A percentile compares a stretch with the other conserved stretches of the same genome.
phyloP scores from a whole-genome alignment of 208 protist species.

The Tritrichomonas foetus region DNA sequence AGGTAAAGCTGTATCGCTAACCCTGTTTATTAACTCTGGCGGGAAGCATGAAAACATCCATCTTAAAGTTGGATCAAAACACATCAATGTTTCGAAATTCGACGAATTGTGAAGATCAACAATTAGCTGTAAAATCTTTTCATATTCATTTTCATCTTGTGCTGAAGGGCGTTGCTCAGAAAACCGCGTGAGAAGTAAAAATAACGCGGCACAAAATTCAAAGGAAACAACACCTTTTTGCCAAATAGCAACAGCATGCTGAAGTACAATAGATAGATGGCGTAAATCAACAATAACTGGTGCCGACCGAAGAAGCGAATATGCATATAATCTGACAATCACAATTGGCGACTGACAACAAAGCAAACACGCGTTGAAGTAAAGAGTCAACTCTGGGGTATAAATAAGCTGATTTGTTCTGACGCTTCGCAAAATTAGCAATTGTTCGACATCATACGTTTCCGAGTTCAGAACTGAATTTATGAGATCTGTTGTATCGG shows the following conservation, averaged over 20 bases:
- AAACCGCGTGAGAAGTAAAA: background rate
- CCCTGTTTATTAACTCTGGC: background rate
- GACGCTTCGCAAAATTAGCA: background rate
- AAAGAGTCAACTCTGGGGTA: conserved; percentile 19
- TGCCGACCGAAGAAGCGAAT: background rate
- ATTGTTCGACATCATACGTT: background rate
- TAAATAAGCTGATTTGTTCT: background rate
- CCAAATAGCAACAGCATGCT: background rate
- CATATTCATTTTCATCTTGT: background rate
- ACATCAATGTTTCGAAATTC: conserved; percentile 32
- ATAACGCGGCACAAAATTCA: background rate
- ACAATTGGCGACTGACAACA: conserved; percentile 19
- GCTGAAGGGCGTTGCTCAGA: background rate
- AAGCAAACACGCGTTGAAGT: background rate
- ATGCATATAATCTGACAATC: conserved; percentile 29
- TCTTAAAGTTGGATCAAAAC: background rate
- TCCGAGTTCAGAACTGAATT: background rate
- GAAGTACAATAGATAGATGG: background rate
- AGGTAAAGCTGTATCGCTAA: background rate
- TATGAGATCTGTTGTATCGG: background rate
- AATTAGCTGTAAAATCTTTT: background rate
- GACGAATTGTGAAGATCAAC: background rate
- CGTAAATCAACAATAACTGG: conserved; percentile 29
- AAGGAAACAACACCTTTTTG: background rate
- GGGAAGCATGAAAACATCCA: conserved; percentile 33